Evolutionary conservation across 2,329 filamentous ascomycete species (phyloP).

Genomic region (Microsporum canis): DNA sequence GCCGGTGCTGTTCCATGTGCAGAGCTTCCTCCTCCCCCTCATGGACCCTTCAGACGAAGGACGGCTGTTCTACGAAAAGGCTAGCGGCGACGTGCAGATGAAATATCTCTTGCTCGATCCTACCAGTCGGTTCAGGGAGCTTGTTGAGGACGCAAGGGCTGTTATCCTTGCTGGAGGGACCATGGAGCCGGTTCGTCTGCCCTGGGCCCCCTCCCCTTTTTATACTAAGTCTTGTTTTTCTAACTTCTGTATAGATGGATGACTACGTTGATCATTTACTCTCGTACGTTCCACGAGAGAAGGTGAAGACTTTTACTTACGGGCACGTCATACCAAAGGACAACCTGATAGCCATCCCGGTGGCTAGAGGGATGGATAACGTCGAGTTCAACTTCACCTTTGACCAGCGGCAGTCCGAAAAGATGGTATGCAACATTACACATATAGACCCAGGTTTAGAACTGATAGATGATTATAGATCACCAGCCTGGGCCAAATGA

Average conservation of each 20-base stretch:
- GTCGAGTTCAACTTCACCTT: conserved; percentile 76
- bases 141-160: conserved; percentile 71
- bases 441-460: background rate
- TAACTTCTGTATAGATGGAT: conserved; percentile 45
- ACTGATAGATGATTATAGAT: conserved; percentile 6
- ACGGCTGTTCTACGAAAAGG: conserved; percentile 46
- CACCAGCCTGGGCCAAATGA: conserved; percentile 59
- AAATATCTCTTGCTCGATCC: conserved; percentile 86
- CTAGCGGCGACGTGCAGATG: conserved; percentile 45
- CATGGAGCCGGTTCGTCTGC: conserved; percentile 63
- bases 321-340: conserved; percentile 81
- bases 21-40: conserved; percentile 62
- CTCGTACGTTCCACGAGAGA: conserved; percentile 52
- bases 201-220: background rate
- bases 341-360: conserved; percentile 67
- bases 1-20: conserved; percentile 52
- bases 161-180: conserved; percentile 90
- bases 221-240: too few relatives aligned
- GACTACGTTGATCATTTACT: conserved; percentile 85
- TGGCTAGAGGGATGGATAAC: conserved; percentile 43
- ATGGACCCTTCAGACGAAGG: conserved; percentile 71
- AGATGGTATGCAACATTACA: conserved; percentile 39
- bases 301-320: conserved; percentile 74
- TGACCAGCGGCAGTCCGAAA: conserved; percentile 56
- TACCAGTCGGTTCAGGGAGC: conserved; percentile 77